Percentiles rank a stretch among this genome's conserved stretches.
Conservation (phyloP, 768 basidiomycete genomes). For the Termitomyces sp. region DNA sequence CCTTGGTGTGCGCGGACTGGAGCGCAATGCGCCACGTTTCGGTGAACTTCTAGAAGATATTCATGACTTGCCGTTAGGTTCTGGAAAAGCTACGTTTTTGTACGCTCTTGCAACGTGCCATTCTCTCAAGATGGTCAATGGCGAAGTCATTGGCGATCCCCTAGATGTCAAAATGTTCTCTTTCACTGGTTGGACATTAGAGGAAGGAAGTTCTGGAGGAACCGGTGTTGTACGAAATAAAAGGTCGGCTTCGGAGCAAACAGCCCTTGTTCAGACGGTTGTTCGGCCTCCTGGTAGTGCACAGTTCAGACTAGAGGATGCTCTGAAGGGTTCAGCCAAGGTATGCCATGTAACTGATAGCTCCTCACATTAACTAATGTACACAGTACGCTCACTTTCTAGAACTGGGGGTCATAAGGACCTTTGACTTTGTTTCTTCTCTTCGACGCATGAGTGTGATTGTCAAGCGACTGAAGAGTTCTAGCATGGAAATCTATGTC, state of each 20-base stretch:
- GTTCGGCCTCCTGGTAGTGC: constrained; percentile 94
- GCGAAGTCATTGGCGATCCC: constrained; percentile 89
- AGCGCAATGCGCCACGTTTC: constrained; percentile 71
- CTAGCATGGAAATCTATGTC: constrained; percentile 95
- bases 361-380: not conserved
- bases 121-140: constrained; percentile 86
- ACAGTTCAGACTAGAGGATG: constrained; percentile 89
- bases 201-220: constrained; percentile 78
- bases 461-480: constrained; percentile 90
- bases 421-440: constrained; percentile 93
- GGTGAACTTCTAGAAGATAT: constrained; percentile 88
- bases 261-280: constrained; percentile 92
- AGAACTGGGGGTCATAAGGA: constrained; percentile 92
- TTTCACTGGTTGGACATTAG: constrained; percentile 93
- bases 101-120: constrained; percentile 97
- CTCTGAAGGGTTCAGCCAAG: constrained; percentile 76
- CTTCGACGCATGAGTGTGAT: constrained; percentile 96
- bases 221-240: constrained; percentile 68
- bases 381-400: constrained; percentile 91
- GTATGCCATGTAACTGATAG: constrained; percentile 32
- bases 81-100: constrained; percentile 77
- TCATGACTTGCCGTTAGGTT: constrained; percentile 71
- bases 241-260: constrained; percentile 58
- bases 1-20: constrained; percentile 84
- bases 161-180: constrained; percentile 98